Conservation (phyloP, 805 yeast genomes). For the Ogataea paradorogensis region DNA sequence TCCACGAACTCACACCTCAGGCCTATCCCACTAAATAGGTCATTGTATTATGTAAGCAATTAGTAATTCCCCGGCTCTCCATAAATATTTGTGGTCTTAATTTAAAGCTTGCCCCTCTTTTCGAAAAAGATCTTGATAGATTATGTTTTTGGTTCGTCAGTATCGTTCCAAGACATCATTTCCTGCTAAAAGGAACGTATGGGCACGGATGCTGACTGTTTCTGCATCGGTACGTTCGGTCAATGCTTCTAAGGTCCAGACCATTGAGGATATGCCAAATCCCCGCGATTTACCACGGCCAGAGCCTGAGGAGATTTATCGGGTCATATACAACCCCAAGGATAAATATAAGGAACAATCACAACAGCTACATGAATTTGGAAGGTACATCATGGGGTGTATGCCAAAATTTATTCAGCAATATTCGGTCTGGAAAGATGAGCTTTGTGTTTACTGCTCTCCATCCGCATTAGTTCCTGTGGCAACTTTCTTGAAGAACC, state of each 20-base stretch:
- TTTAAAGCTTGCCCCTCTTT: slow-evolving; percentile 7
- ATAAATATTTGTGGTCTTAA: too few relatives aligned
- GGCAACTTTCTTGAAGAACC: slow-evolving; percentile 66
- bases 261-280: slow-evolving; percentile 30
- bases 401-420: slow-evolving; percentile 81
- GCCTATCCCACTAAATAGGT: too few relatives aligned
- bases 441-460: slow-evolving; percentile 69
- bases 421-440: slow-evolving; percentile 89
- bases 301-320: slow-evolving; percentile 32
- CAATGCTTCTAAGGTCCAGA: slow-evolving; percentile 4
- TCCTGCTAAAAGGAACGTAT: neutral
- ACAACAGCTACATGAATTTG: slow-evolving; percentile 78
- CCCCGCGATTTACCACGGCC: slow-evolving; percentile 35
- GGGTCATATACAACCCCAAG: slow-evolving; percentile 70
- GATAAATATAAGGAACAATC: slow-evolving; percentile 64
- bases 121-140: neutral
- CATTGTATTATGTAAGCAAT: too few relatives aligned
- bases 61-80: too few relatives aligned
- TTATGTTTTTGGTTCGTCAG: neutral
- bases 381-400: slow-evolving; percentile 71
- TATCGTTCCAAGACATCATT: neutral
- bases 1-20: too few relatives aligned
- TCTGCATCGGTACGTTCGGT: neutral
- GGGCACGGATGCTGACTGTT: neutral
- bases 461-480: slow-evolving; percentile 76